Evolutionary conservation across 2,329 filamentous ascomycete species (phyloP).

Genomic region (Uncinocarpus reesii): DNA sequence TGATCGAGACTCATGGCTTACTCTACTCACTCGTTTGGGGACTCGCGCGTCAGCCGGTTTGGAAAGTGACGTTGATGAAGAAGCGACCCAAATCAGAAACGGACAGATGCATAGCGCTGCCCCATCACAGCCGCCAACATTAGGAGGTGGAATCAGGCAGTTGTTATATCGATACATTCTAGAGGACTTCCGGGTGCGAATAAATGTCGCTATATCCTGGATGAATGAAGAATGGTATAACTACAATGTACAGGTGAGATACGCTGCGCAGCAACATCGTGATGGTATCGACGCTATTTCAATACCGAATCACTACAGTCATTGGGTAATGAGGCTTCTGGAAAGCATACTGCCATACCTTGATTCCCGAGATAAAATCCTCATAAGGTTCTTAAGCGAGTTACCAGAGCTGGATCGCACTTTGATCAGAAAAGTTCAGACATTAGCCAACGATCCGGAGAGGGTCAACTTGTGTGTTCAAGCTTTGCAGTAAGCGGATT

Average conservation of each 20-base stretch:
- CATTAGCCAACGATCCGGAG: constrained; percentile 54
- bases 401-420: constrained; percentile 66
- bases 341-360: constrained; percentile 84
- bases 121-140: constrained; percentile 24
- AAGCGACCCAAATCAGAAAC: constrained; percentile 25
- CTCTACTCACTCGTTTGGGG: constrained; percentile 72
- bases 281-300: constrained; percentile 40
- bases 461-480: constrained; percentile 50
- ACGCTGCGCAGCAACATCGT: constrained; percentile 35
- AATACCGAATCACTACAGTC: constrained; percentile 55
- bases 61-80: constrained; percentile 36
- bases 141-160: constrained; percentile 62
- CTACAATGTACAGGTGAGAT: constrained; percentile 52
- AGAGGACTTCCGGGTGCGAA: constrained; percentile 80
- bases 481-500: constrained; percentile 43
- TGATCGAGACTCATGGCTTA: constrained; percentile 83
- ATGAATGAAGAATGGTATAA: constrained; percentile 98
- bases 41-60: constrained; percentile 66
- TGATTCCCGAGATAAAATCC: constrained; percentile 78
- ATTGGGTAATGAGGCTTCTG: constrained; percentile 68
- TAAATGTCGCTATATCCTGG: constrained; percentile 87
- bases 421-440: constrained; percentile 62
- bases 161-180: constrained; percentile 75
- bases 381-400: constrained; percentile 85
- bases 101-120: constrained; percentile 16